Conservation (phyloP, 768 basidiomycete genomes). For the Multifurca ochricompacta region DNA sequence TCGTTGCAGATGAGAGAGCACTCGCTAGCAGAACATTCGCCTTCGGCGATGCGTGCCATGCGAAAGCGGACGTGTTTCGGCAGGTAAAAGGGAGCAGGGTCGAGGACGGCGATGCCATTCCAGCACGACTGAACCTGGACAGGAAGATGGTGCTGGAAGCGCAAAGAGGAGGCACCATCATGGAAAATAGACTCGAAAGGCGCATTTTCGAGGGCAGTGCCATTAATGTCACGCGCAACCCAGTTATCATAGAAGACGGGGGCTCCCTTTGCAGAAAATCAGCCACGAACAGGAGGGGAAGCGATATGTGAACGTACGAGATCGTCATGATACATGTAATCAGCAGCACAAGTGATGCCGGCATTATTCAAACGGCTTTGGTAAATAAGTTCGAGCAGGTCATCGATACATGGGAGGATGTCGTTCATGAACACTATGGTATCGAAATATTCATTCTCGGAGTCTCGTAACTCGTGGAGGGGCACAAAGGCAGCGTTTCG, state of each 20-base stretch:
- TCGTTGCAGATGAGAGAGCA: conserved; percentile 98
- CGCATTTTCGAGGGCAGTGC: conserved; percentile 95
- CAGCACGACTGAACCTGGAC: conserved; percentile 97
- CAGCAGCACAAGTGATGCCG: conserved; percentile 95
- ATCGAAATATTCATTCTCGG: conserved; percentile 92
- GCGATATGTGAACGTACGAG: conserved; percentile 44
- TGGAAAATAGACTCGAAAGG: conserved; percentile 95
- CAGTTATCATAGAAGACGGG: conserved; percentile 99
- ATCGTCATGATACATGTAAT: conserved; percentile 99
- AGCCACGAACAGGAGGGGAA: background rate
- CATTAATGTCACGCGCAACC: conserved; percentile 98
- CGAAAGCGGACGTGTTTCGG: conserved; percentile 90
- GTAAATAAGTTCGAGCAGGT: conserved; percentile 96
- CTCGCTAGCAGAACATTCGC: conserved; percentile 92
- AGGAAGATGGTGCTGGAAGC: conserved; percentile 89
- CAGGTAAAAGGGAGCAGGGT: conserved; percentile 91
- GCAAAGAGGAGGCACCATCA: conserved; percentile 60
- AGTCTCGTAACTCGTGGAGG: conserved; percentile 85
- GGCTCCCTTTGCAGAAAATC: conserved; percentile 38
- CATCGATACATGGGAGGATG: conserved; percentile 95
- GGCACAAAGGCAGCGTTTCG: conserved; percentile 96
- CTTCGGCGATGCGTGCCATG: conserved; percentile 84
- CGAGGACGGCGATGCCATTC: conserved; percentile 95
- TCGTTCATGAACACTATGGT: conserved; percentile 99
- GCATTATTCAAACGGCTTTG: conserved; percentile 91